Base-by-base conservation (phyloP, 441 rosid species). In the Erysimum pusillum region DNA sequence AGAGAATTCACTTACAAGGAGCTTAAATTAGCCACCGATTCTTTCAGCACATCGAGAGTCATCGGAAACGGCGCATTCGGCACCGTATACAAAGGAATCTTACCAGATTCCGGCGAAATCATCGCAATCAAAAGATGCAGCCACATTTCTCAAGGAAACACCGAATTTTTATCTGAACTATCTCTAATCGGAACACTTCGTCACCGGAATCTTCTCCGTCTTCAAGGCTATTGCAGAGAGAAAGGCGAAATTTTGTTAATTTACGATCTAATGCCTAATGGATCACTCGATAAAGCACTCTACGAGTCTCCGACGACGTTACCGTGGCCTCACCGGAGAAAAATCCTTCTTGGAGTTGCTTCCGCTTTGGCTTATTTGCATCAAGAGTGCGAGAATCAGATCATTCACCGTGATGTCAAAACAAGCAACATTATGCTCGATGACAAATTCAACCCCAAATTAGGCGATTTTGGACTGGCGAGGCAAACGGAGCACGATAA, bases 11-110 rank as follows among this genome's bases (percentile, higher is more conserved):
- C 85, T 2, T 93, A 96, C 76, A 91, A 83, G 77, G 98, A 96
- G 83, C 87, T 96, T 20, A 90, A 85, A 80, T 56, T 84, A 31
- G 98, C 99, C 3, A 93, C 97, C 2, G 91, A 87, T 41, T 76
- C 85, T 77, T 96, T 96, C 83, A 87, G 86, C 77, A 63, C 52
- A 0, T 79, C 49, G 75, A 87, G 91, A 80, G 80, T 93, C 9
- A 96, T 96, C 71, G 99, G 99, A 3, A 83, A 86, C 20, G 99
- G 99, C 2, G 99, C 97, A 1, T 96, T 93, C 28, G 99, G 99
- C 10, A 96, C 93, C 0, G 99, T 96, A 11, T 96, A 91, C 39
- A 91, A 85, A 78, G 99, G 99, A 2, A 80, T 93, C 42, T 71
- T 96, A 71, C 82, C 71, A 1, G 89, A 85, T 11, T 86, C 80